These are phyloP conservation scores for Neurospora africana DNA, from an alignment of 495 filamentous ascomycete species.

Conservation along the genomic window DNA sequence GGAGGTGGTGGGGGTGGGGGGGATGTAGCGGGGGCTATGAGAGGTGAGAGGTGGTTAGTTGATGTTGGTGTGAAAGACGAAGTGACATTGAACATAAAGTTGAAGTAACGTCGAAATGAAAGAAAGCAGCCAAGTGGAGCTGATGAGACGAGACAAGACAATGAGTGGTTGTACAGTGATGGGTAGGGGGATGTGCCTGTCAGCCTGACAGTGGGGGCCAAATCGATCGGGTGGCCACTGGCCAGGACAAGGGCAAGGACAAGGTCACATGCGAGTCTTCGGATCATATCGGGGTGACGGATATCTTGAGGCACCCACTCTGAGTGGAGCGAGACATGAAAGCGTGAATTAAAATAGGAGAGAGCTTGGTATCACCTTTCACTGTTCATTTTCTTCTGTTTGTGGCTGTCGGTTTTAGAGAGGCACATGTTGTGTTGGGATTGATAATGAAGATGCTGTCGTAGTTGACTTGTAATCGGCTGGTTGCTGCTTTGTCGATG, in stretches of 20 bases:
- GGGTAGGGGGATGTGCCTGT: neutral
- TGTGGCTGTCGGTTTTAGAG: neutral
- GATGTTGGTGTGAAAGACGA: neutral
- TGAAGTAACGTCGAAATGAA: neutral
- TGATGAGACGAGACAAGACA: neutral
- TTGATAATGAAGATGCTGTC: neutral
- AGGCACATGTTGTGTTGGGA: neutral
- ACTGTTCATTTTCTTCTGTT: neutral
- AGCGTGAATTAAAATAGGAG: neutral
- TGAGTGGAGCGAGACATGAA: neutral
- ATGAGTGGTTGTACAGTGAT: neutral
- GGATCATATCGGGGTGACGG: neutral
- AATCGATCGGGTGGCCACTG: neutral
- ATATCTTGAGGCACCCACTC: neutral
- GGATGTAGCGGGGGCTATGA: neutral
- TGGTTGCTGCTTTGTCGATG: neutral
- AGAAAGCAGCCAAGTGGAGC: neutral
- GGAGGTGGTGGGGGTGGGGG: neutral
- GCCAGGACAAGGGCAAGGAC: neutral
- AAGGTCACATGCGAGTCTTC: neutral
- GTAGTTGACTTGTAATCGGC: neutral
- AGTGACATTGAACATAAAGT: too few relatives aligned
- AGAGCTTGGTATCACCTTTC: neutral
- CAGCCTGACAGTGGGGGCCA: neutral
- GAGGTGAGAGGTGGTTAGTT: neutral